Conservation (phyloP, 2,329 filamentous ascomycete species). For the Monascus ruber region DNA sequence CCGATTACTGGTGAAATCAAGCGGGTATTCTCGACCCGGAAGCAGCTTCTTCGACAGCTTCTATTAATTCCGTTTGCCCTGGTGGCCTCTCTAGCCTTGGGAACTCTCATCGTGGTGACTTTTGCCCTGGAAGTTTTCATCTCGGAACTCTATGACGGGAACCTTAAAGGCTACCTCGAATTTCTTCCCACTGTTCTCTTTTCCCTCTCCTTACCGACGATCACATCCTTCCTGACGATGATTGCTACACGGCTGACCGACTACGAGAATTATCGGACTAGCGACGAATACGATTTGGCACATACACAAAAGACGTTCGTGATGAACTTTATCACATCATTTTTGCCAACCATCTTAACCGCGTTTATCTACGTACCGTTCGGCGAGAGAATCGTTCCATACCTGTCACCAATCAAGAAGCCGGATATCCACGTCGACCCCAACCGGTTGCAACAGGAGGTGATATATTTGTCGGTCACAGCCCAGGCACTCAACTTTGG, state of each 20-base stretch:
- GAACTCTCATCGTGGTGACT: slow-evolving; percentile 70
- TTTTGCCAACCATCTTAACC: slow-evolving; percentile 81
- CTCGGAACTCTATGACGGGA: slow-evolving; percentile 82
- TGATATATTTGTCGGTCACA: slow-evolving; percentile 92
- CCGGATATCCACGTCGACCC: slow-evolving; percentile 72
- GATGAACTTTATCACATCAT: slow-evolving; percentile 92
- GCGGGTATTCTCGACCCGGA: slow-evolving; percentile 62
- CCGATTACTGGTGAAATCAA: slow-evolving; percentile 70
- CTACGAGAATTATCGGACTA: slow-evolving; percentile 85
- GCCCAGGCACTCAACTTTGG: slow-evolving; percentile 81
- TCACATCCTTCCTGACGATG: slow-evolving; percentile 62
- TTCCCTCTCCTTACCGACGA: slow-evolving; percentile 67
- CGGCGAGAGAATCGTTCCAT: slow-evolving; percentile 68
- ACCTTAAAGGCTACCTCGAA: slow-evolving; percentile 70
- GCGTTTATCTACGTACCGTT: slow-evolving; percentile 94
- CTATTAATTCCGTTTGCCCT: slow-evolving; percentile 78
- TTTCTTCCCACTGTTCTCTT: slow-evolving; percentile 84
- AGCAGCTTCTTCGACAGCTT: slow-evolving; percentile 64
- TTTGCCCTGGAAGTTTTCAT: slow-evolving; percentile 95
- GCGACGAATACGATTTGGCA: slow-evolving; percentile 70
- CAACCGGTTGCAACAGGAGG: slow-evolving; percentile 70
- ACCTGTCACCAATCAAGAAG: slow-evolving; percentile 44
- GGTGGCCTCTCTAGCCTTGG: slow-evolving; percentile 58
- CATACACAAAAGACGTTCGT: slow-evolving; percentile 90
- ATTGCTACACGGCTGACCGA: slow-evolving; percentile 69